Evolutionary conservation across 163 green algal genomes (phyloP).

Genomic region (Chlorella variabilis): DNA sequence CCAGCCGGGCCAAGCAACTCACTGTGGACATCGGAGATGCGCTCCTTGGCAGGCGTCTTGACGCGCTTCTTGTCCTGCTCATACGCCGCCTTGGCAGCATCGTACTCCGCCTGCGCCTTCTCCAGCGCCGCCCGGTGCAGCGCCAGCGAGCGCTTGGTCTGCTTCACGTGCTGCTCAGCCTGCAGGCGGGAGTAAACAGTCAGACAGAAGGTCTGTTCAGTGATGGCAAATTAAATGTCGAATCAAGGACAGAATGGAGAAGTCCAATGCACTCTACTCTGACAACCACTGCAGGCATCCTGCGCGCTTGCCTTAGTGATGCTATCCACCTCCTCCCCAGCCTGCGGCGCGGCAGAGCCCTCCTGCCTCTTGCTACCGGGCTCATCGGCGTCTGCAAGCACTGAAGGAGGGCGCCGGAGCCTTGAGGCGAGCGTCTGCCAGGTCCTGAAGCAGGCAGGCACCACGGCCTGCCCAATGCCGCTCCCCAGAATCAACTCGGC

Average conservation of each 20-base stretch:
- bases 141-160: constrained; percentile 2
- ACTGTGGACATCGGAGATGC: constrained; percentile 23
- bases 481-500: no score
- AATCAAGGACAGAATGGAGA: no score
- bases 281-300: background rate
- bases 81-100: constrained; percentile 20
- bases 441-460: no score
- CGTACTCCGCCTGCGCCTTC: constrained; percentile 21
- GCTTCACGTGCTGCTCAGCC: constrained; percentile 27
- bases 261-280: no score
- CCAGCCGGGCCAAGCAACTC: background rate
- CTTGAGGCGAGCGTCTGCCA: no score
- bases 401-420: background rate
- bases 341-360: background rate
- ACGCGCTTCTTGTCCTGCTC: constrained; percentile 22
- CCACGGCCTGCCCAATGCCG: no score
- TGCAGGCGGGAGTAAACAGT: background rate
- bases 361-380: constrained; percentile 8
- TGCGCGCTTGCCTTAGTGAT: constrained; percentile 6
- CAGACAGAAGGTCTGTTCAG: no score
- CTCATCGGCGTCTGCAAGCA: constrained; percentile 4
- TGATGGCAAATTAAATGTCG: no score
- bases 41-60: constrained; percentile 1
- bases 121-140: constrained; percentile 19
- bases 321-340: constrained; percentile 29